Conservation (phyloP, 2,329 filamentous ascomycete species). For the Neofusicoccum kwambonambiense region DNA sequence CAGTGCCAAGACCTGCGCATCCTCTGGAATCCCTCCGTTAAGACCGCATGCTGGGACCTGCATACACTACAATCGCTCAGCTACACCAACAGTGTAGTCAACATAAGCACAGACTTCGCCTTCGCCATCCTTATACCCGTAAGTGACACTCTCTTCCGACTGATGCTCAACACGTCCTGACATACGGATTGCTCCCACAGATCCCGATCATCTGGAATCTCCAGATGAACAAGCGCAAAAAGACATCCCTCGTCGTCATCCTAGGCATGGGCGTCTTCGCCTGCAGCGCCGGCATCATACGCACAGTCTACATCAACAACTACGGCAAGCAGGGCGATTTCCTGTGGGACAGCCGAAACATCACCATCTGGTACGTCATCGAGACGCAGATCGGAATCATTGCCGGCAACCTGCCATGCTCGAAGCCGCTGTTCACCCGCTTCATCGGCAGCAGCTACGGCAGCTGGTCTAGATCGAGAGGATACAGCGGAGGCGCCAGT, state of each 20-base stretch:
- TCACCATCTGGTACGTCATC: slow-evolving; percentile 49
- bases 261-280: slow-evolving; percentile 30
- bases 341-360: slow-evolving; percentile 44
- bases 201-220: slow-evolving; percentile 41
- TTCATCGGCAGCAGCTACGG: slow-evolving; percentile 36
- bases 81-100: slow-evolving; percentile 47
- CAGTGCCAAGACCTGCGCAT: slow-evolving; percentile 50
- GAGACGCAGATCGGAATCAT: slow-evolving; percentile 47
- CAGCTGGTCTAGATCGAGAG: slow-evolving; percentile 19
- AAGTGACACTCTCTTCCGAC: not conserved
- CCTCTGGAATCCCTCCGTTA: slow-evolving; percentile 45
- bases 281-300: slow-evolving; percentile 44
- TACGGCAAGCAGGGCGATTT: slow-evolving; percentile 39
- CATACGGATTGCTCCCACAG: slow-evolving; percentile 20
- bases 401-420: slow-evolving; percentile 44
- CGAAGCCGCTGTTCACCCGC: slow-evolving; percentile 43
- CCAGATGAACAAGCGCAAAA: slow-evolving; percentile 45
- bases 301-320: slow-evolving; percentile 35
- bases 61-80: slow-evolving; percentile 43
- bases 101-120: slow-evolving; percentile 43
- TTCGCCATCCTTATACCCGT: slow-evolving; percentile 42
- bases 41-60: slow-evolving; percentile 44
- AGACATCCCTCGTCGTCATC: slow-evolving; percentile 42
- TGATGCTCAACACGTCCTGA: not conserved
- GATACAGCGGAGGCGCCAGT: not conserved